Percentiles rank a stretch among this genome's conserved stretches.
Conservation (phyloP, 495 filamentous ascomycete genomes). For the Daldinia childiae region DNA sequence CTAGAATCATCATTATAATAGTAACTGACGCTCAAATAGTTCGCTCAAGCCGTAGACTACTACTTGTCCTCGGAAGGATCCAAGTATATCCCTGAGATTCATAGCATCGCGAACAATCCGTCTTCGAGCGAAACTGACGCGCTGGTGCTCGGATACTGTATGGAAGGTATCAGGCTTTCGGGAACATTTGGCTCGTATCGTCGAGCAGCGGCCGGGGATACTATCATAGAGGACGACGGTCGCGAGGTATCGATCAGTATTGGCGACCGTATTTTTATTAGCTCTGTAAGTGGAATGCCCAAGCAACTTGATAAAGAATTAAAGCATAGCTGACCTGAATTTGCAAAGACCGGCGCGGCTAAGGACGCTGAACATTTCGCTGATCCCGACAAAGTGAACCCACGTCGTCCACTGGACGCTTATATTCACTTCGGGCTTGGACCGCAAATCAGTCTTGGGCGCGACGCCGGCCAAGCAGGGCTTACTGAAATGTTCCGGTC, state of each 20-base stretch:
- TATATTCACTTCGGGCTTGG: conserved; percentile 76
- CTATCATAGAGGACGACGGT: conserved; percentile 62
- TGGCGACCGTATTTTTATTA: conserved; percentile 58
- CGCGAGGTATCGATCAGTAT: conserved; percentile 53
- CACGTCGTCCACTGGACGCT: conserved; percentile 70
- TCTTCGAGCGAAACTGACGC: conserved; percentile 47
- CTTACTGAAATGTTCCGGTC: conserved; percentile 75
- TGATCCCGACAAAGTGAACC: conserved; percentile 70
- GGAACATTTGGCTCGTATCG: conserved; percentile 62
- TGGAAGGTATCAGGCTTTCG: conserved; percentile 63
- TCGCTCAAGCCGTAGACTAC: conserved; percentile 82
- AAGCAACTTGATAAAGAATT: not conserved
- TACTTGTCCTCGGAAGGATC: conserved; percentile 69
- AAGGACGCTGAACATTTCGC: conserved; percentile 73
- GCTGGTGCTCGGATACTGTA: conserved; percentile 60
- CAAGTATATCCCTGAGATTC: conserved; percentile 66
- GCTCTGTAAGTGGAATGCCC: conserved; percentile 58
- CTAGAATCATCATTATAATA: not conserved
- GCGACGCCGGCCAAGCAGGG: conserved; percentile 68
- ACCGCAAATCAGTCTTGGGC: conserved; percentile 69
- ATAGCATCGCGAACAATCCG: conserved; percentile 57
- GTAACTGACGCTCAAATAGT: conserved; percentile 43
- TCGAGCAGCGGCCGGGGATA: conserved; percentile 56
- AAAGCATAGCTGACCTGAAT: conserved; percentile 62
- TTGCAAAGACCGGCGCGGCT: conserved; percentile 62